Evolutionary conservation across 768 basidiomycete genomes (phyloP).

Genomic region (Lactarius akahatsu): DNA sequence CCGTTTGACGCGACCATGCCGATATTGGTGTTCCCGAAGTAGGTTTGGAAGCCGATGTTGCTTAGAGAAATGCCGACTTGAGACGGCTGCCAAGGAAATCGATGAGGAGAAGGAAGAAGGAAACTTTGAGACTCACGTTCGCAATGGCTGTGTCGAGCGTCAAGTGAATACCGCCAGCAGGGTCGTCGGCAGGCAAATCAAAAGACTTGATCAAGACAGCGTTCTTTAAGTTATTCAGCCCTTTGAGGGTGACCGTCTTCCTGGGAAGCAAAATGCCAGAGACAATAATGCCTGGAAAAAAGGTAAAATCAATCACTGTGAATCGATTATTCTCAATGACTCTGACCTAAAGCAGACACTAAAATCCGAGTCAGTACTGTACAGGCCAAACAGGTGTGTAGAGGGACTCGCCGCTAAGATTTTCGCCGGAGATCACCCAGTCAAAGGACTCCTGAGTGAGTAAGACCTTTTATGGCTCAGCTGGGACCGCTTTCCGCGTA

Average conservation of each 20-base stretch:
- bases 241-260: slow-evolving; percentile 63
- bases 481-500: neutral
- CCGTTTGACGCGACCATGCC: slow-evolving; percentile 55
- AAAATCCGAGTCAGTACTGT: neutral
- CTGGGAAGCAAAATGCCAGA: slow-evolving; percentile 52
- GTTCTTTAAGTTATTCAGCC: slow-evolving; percentile 65
- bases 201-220: slow-evolving; percentile 66
- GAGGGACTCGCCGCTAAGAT: slow-evolving; percentile 51
- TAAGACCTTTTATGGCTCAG: slow-evolving; percentile 40
- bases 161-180: slow-evolving; percentile 67
- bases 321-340: neutral
- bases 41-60: slow-evolving; percentile 61
- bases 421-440: slow-evolving; percentile 66
- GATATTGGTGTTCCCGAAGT: slow-evolving; percentile 51
- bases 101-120: slow-evolving; percentile 5
- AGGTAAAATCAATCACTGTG: neutral
- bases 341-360: slow-evolving; percentile 59
- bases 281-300: slow-evolving; percentile 52
- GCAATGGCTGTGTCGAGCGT: slow-evolving; percentile 58
- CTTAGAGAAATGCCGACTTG: slow-evolving; percentile 70
- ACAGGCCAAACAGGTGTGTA: neutral
- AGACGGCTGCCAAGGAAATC: slow-evolving; percentile 50
- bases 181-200: slow-evolving; percentile 68
- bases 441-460: slow-evolving; percentile 65
- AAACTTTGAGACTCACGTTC: slow-evolving; percentile 47